Conservation (phyloP, 306 rosid genomes). For the Erythrophleum fordii region DNA sequence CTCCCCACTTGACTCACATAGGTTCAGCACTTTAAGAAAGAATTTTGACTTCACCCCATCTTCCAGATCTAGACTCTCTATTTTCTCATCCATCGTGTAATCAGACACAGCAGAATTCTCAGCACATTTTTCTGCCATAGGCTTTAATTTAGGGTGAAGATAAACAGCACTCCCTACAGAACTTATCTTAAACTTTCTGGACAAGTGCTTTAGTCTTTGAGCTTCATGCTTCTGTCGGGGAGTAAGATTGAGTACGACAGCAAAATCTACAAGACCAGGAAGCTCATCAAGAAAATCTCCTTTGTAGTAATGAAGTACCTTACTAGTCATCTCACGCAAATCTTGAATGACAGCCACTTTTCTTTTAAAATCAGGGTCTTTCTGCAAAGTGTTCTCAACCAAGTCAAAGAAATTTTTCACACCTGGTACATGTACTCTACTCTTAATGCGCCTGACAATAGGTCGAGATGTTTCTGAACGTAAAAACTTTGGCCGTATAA, state of each 20-base stretch:
- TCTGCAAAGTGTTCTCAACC: slow-evolving; percentile 83
- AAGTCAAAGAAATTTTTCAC: slow-evolving; percentile 63
- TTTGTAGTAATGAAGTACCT: slow-evolving; percentile 85
- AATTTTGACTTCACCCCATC: slow-evolving; percentile 91
- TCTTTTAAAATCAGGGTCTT: slow-evolving; percentile 77
- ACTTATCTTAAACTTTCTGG: slow-evolving; percentile 69
- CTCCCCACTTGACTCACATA: slow-evolving; percentile 77
- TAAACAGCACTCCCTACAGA: slow-evolving; percentile 83
- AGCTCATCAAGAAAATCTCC: slow-evolving; percentile 98
- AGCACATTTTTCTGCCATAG: slow-evolving; percentile 55
- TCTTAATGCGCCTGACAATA: slow-evolving; percentile 72
- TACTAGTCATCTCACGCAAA: slow-evolving; percentile 90
- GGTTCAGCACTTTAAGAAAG: slow-evolving; percentile 62
- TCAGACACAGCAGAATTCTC: slow-evolving; percentile 52
- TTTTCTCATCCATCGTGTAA: slow-evolving; percentile 58
- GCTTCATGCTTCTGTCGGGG: slow-evolving; percentile 65
- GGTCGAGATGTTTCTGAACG: slow-evolving; percentile 65
- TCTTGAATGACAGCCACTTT: slow-evolving; percentile 84
- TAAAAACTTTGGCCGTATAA: slow-evolving; percentile 84
- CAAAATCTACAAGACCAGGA: slow-evolving; percentile 88
- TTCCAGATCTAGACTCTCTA: slow-evolving; percentile 55
- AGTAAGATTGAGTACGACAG: slow-evolving; percentile 71
- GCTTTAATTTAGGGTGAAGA: slow-evolving; percentile 74
- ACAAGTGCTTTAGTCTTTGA: slow-evolving; percentile 49
- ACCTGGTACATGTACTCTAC: slow-evolving; percentile 68